These are phyloP conservation scores for Linnemannia exigua DNA, from an alignment of 192 early-diverging fungal species.

Conservation along the genomic window DNA sequence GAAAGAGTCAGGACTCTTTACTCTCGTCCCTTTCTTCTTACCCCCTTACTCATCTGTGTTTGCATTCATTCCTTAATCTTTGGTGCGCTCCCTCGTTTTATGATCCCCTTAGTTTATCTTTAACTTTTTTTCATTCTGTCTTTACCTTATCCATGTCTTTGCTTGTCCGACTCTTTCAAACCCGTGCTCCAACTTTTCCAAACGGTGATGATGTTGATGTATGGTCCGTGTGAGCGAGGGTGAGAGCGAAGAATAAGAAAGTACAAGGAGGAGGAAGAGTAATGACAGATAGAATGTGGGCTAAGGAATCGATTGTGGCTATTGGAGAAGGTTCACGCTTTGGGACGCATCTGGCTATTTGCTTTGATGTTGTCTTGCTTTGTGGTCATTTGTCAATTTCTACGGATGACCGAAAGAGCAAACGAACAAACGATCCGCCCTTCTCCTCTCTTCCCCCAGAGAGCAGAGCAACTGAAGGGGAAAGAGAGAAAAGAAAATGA, in stretches of 20 bases:
- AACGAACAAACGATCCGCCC: neutral
- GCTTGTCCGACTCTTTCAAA: neutral
- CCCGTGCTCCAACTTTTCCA: neutral
- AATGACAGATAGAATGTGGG: neutral
- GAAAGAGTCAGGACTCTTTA: neutral
- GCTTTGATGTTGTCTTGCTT: neutral
- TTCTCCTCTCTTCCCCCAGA: neutral
- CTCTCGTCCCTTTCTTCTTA: neutral
- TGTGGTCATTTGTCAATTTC: constrained; percentile 3
- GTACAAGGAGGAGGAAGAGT: neutral
- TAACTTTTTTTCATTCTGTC: neutral
- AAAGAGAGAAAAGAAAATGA: neutral
- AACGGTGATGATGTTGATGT: neutral
- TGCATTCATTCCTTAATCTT: neutral
- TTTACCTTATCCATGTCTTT: neutral
- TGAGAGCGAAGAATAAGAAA: neutral
- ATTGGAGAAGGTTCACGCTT: neutral
- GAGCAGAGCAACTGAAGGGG: neutral
- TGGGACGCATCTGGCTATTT: constrained; percentile 1
- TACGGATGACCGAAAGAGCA: neutral
- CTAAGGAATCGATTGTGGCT: neutral
- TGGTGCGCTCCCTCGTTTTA: neutral
- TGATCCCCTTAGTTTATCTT: neutral
- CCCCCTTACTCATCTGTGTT: neutral
- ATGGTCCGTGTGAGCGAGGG: constrained; percentile 7